Evolutionary conservation across 768 basidiomycete species (phyloP), one percentile per base, ranked within the genome.

Genomic region (Sarcomyxa edulis): DNA sequence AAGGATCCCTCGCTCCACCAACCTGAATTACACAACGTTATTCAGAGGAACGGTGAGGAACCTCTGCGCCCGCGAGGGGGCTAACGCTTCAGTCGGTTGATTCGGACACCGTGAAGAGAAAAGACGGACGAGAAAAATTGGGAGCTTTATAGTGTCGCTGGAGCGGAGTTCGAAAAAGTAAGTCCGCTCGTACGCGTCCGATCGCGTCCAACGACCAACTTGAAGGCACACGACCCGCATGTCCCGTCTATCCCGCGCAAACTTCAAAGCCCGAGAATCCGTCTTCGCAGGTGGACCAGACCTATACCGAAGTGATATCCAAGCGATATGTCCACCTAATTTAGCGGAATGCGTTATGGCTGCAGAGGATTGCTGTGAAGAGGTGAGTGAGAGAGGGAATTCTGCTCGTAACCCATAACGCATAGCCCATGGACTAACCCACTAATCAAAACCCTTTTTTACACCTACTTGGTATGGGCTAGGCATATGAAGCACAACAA

Each of bases 331-430:
- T 50, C 84, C 84, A 3, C 83, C 78, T 1, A 77, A 77, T 56
- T 65, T 89, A 12, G 71, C 70, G 37, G 86, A 87, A 59, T 87
- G 86, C 50, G 86, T 89, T 4, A 62, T 72, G 47, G 79, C 81
- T 1, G 77, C 88, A 73, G 82, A 87, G 49, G 82, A 86, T 48
- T 87, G 85, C 48, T 88, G 84, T 51, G 81, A 86, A 54, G 81
- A 87, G 76, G 82, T 78, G 42, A 37, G 61, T 44, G 2, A 27
- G 30, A 3, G 35, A 35, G 29, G 32, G n/a, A n/a, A n/a, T n/a
- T n/a, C n/a, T n/a, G n/a, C n/a, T n/a, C n/a, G n/a, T n/a, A n/a
- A n/a, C n/a, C n/a, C n/a, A n/a, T n/a, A n/a, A n/a, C n/a, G n/a
- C n/a, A n/a, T n/a, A n/a, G n/a, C n/a, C n/a, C n/a, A n/a, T n/a